Conservation (phyloP, 1,284 basidiomycete genomes). For the Pseudozyma sp. region DNA sequence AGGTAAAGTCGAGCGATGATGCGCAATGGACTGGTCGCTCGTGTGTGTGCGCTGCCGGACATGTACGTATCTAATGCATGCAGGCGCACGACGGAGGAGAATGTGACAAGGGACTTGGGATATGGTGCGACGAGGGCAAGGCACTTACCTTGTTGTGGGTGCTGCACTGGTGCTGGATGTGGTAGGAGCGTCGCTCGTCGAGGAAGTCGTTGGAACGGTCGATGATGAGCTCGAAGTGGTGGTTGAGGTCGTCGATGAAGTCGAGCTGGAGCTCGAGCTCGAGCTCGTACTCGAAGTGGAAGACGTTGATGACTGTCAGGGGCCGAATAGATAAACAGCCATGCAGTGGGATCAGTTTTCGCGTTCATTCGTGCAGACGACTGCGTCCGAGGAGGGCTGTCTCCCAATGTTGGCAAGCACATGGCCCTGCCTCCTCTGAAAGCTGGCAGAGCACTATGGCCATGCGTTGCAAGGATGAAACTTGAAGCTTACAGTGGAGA, state of each 20-base stretch:
- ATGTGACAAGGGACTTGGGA: not conserved
- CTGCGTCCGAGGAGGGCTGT: not conserved
- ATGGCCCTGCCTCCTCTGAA: slow-evolving; percentile 27
- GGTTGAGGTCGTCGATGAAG: slow-evolving; percentile 14
- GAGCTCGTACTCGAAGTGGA: slow-evolving; percentile 14
- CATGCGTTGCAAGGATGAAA: slow-evolving; percentile 26
- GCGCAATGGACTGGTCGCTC: not conserved
- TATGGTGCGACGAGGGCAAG: not conserved
- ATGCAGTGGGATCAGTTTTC: not conserved
- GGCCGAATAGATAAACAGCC: not conserved
- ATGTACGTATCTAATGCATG: slow-evolving; percentile 23
- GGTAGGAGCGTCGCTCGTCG: slow-evolving; percentile 15
- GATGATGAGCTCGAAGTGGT: slow-evolving; percentile 19
- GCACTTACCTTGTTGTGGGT: slow-evolving; percentile 48
- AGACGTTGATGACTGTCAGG: slow-evolving; percentile 14
- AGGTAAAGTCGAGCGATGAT: slow-evolving; percentile 1
- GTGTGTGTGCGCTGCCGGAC: slow-evolving; percentile 20
- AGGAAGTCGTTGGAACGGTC: slow-evolving; percentile 4
- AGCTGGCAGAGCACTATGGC: slow-evolving; percentile 29
- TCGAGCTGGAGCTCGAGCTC: slow-evolving; percentile 21
- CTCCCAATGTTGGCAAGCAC: slow-evolving; percentile 7
- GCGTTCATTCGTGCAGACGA: not conserved
- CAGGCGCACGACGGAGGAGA: slow-evolving; percentile 8
- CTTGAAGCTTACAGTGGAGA: slow-evolving; percentile 36
- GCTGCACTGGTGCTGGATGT: slow-evolving; percentile 30